Conservation (phyloP, 495 filamentous ascomycete genomes). For the Penicillium mononematosum region DNA sequence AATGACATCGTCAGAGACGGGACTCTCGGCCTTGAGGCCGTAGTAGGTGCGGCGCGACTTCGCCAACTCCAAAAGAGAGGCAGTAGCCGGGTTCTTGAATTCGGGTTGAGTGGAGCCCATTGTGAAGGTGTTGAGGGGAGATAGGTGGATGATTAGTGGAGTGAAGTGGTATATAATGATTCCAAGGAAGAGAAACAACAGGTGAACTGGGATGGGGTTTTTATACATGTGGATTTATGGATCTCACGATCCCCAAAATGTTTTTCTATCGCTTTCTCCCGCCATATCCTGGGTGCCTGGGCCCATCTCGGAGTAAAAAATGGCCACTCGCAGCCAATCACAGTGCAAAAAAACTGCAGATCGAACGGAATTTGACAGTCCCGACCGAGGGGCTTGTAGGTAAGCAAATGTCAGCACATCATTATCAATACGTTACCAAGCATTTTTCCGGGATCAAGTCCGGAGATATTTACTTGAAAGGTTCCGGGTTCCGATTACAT, state of each 20-base stretch:
- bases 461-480: too few relatives aligned
- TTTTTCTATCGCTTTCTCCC: not conserved
- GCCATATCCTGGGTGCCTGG: too few relatives aligned
- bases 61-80: slow-evolving; percentile 40
- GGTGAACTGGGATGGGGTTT: not conserved
- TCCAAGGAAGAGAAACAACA: not conserved
- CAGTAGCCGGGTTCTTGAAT: slow-evolving; percentile 44
- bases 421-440: slow-evolving; percentile 4
- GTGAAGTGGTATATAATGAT: not conserved
- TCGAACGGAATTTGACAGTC: not conserved
- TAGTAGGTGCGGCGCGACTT: slow-evolving; percentile 50
- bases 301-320: too few relatives aligned
- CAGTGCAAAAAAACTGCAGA: not conserved
- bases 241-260: not conserved
- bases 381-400: not conserved
- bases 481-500: too few relatives aligned
- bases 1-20: slow-evolving; percentile 42
- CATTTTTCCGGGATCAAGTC: not conserved
- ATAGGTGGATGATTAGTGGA: not conserved
- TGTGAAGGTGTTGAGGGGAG: slow-evolving; percentile 13
- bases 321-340: slow-evolving; percentile 3
- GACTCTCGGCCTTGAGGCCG: slow-evolving; percentile 44
- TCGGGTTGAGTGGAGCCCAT: slow-evolving; percentile 33
- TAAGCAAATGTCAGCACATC: not conserved
- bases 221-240: slow-evolving; percentile 5